Evolutionary conservation across 1,284 basidiomycete genomes (phyloP).

Genomic region (Heterobasidion parviporum): DNA sequence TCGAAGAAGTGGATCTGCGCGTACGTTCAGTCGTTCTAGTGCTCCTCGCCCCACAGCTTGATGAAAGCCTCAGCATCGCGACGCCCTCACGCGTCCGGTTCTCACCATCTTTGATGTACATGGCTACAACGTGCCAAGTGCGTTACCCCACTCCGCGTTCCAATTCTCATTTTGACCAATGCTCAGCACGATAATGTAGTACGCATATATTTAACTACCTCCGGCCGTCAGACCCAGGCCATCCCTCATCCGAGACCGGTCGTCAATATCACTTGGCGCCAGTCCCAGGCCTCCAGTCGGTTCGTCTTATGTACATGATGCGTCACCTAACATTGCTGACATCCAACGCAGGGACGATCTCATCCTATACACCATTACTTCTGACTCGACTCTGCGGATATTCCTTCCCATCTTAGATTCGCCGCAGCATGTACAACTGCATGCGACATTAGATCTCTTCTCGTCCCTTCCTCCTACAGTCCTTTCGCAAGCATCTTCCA

Average conservation of each 20-base stretch:
- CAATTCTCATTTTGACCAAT: constrained; percentile 5
- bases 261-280: constrained; percentile 59
- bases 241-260: constrained; percentile 64
- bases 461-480: constrained; percentile 38
- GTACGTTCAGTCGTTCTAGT: constrained; percentile 30
- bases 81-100: constrained; percentile 49
- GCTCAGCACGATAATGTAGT: constrained; percentile 48
- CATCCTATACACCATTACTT: constrained; percentile 70
- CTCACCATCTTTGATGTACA: constrained; percentile 68
- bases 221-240: constrained; percentile 55
- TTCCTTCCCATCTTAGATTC: constrained; percentile 85
- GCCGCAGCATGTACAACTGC: constrained; percentile 78
- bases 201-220: constrained; percentile 63
- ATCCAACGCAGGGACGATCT: constrained; percentile 52
- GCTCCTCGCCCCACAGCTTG: constrained; percentile 1
- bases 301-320: constrained; percentile 22
- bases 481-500: constrained; percentile 19
- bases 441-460: constrained; percentile 63
- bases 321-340: constrained; percentile 4
- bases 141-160: constrained; percentile 12
- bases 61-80: constrained; percentile 28
- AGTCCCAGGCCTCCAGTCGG: constrained; percentile 58
- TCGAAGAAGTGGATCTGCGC: constrained; percentile 59
- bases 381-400: constrained; percentile 70
- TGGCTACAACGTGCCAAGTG: constrained; percentile 57